These are phyloP conservation scores for Jackrogersella multiformis DNA, from an alignment of 495 filamentous ascomycete species.

Conservation along the genomic window DNA sequence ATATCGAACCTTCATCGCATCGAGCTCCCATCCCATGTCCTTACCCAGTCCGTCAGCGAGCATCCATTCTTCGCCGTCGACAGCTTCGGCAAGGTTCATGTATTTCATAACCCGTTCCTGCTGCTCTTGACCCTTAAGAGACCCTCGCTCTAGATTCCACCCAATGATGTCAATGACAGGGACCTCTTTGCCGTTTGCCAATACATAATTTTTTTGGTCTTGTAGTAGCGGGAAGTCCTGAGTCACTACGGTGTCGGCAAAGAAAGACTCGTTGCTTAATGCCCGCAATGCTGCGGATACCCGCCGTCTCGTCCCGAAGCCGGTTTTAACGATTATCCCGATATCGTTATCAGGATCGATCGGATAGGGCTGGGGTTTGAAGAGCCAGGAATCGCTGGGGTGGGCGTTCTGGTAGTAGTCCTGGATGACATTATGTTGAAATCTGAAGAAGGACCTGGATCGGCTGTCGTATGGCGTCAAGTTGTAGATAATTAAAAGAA, in stretches of 20 bases:
- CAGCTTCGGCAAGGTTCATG: slow-evolving; percentile 44
- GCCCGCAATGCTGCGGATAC: slow-evolving; percentile 51
- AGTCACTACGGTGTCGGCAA: slow-evolving; percentile 51
- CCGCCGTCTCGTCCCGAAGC: slow-evolving; percentile 53
- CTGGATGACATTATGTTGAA: slow-evolving; percentile 41
- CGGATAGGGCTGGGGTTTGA: slow-evolving; percentile 40
- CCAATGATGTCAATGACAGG: slow-evolving; percentile 50
- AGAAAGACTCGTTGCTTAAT: slow-evolving; percentile 41
- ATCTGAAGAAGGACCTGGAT: slow-evolving; percentile 42
- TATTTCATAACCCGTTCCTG: slow-evolving; percentile 51
- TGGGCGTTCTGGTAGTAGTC: slow-evolving; percentile 44
- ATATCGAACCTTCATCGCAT: slow-evolving; percentile 56
- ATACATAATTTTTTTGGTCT: slow-evolving; percentile 37
- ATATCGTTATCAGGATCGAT: slow-evolving; percentile 50
- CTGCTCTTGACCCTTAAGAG: slow-evolving; percentile 41
- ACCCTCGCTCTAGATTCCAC: slow-evolving; percentile 42
- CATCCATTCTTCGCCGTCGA: slow-evolving; percentile 49
- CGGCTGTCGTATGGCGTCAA: slow-evolving; percentile 40
- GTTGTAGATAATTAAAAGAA: slow-evolving; percentile 41
- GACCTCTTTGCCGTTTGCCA: slow-evolving; percentile 41
- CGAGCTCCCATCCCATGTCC: slow-evolving; percentile 57
- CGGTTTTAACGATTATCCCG: slow-evolving; percentile 57
- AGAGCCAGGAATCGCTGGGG: slow-evolving; percentile 46
- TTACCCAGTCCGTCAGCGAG: slow-evolving; percentile 47
- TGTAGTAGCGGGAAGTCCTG: slow-evolving; percentile 50